Evolutionary conservation across 2,329 filamentous ascomycete species (phyloP).

Genomic region (Clathrospora elynae): DNA sequence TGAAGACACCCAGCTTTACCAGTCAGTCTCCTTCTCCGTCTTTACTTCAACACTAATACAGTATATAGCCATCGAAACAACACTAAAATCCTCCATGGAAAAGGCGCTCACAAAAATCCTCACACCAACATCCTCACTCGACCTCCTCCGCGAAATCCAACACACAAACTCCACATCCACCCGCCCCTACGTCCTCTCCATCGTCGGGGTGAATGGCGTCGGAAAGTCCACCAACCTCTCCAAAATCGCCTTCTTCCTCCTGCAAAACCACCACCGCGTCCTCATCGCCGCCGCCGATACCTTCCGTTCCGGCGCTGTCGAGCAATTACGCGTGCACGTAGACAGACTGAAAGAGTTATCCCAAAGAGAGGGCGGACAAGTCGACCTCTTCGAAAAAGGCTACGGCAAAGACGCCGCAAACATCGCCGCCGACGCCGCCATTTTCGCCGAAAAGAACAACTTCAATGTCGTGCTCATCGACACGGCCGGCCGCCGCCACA

Average conservation of each 20-base stretch:
- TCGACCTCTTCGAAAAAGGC: conserved; percentile 94
- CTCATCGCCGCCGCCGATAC: conserved; percentile 94
- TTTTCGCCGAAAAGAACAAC: conserved; percentile 71
- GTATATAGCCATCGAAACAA: conserved; percentile 70
- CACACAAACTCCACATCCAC: conserved; percentile 65
- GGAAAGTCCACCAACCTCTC: conserved; percentile 97
- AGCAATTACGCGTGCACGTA: conserved; percentile 94
- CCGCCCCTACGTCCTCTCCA: conserved; percentile 95
- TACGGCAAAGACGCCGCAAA: conserved; percentile 97
- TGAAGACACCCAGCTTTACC: conserved; percentile 92
- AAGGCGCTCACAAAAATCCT: conserved; percentile 92
- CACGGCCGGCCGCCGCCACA: conserved; percentile 91
- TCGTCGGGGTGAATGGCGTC: conserved; percentile 97
- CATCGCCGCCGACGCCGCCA: conserved; percentile 92
- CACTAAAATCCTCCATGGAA: conserved; percentile 85
- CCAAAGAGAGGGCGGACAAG: conserved; percentile 74
- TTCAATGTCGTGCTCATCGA: conserved; percentile 97
- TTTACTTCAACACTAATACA: conserved; percentile 15
- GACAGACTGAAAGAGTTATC: conserved; percentile 90
- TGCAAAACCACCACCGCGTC: conserved; percentile 96
- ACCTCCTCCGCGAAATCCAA: conserved; percentile 92
- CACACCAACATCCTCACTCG: conserved; percentile 91
- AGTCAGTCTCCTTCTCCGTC: conserved; percentile 50
- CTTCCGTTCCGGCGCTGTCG: conserved; percentile 94
- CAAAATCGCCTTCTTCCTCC: conserved; percentile 96